Percentiles rank a stretch among this genome's conserved stretches.
Conservation (phyloP, 2,329 filamentous ascomycete species). For the Biscogniauxia sp. region DNA sequence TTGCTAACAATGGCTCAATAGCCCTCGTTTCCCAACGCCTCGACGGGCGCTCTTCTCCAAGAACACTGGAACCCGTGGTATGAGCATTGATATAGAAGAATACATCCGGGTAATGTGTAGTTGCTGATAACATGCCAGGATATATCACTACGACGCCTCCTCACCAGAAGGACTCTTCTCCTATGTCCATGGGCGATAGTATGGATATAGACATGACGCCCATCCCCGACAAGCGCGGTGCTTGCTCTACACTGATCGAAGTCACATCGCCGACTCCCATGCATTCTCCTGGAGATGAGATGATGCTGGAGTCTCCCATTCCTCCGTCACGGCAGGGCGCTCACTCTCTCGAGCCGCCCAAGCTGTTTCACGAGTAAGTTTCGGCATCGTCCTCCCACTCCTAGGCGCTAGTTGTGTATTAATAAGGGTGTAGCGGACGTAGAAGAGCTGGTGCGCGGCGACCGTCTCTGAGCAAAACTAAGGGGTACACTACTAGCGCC, state of each 20-base stretch:
- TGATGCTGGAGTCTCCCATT: slow-evolving; percentile 57
- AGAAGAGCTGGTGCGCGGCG: slow-evolving; percentile 65
- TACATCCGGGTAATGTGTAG: neutral
- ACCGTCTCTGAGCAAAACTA: slow-evolving; percentile 71
- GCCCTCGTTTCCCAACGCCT: slow-evolving; percentile 79
- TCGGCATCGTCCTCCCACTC: slow-evolving; percentile 1
- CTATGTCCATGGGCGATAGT: slow-evolving; percentile 64
- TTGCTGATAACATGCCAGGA: slow-evolving; percentile 46
- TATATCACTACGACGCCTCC: slow-evolving; percentile 81
- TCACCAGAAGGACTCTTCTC: slow-evolving; percentile 71
- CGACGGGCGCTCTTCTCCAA: slow-evolving; percentile 79
- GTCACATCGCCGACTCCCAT: slow-evolving; percentile 70
- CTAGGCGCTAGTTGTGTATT: slow-evolving; percentile 11
- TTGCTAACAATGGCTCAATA: slow-evolving; percentile 37
- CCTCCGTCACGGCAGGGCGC: slow-evolving; percentile 42
- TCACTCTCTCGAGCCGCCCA: slow-evolving; percentile 47
- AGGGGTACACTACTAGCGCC: slow-evolving; percentile 68
- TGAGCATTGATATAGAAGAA: neutral
- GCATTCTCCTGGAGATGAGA: slow-evolving; percentile 42
- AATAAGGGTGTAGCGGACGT: slow-evolving; percentile 51
- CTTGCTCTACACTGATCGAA: slow-evolving; percentile 64
- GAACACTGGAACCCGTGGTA: neutral
- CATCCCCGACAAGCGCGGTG: slow-evolving; percentile 77
- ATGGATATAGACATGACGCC: slow-evolving; percentile 87
- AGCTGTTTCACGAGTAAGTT: slow-evolving; percentile 53